phyloP scores from a whole-genome alignment of 2,329 filamentous ascomycete genomes.

The Penicillium oxalicum region DNA sequence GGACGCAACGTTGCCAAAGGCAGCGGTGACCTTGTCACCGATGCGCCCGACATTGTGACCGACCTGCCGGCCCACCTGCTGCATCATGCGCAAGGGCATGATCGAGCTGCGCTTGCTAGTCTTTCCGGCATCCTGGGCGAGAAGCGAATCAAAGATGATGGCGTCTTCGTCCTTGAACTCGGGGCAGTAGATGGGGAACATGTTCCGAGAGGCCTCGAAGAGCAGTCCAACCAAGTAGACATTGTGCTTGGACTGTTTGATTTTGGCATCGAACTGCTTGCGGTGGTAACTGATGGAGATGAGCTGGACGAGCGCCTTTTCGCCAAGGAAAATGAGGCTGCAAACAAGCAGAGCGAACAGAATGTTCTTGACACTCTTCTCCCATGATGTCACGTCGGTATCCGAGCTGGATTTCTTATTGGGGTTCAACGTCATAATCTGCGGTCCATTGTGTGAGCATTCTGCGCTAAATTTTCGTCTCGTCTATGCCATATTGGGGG shows the following conservation, averaged over 20 bases:
- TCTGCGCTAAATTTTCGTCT: background rate
- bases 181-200: constrained; percentile 87
- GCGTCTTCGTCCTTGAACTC: constrained; percentile 92
- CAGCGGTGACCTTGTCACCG: constrained; percentile 88
- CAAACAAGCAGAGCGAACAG: constrained; percentile 53
- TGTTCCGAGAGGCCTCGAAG: constrained; percentile 78
- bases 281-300: constrained; percentile 64
- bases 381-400: constrained; percentile 43
- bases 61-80: constrained; percentile 49
- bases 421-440: constrained; percentile 2
- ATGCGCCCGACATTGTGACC: constrained; percentile 70
- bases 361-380: constrained; percentile 52
- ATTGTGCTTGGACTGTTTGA: constrained; percentile 85
- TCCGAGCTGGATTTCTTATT: constrained; percentile 22
- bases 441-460: background rate
- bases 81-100: constrained; percentile 71
- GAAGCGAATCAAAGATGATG: constrained; percentile 76
- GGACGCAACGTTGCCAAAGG: constrained; percentile 85
- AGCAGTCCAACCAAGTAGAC: constrained; percentile 74
- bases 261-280: constrained; percentile 61
- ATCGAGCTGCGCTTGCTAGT: constrained; percentile 52
- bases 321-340: constrained; percentile 51
- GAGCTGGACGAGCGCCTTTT: constrained; percentile 58
- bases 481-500: background rate
- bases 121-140: constrained; percentile 56